A percentile compares a stretch with the other conserved stretches of the same genome.
Evolutionary conservation across 768 basidiomycete species (phyloP).

Genomic region (Leucosporidium creatinivorum): DNA sequence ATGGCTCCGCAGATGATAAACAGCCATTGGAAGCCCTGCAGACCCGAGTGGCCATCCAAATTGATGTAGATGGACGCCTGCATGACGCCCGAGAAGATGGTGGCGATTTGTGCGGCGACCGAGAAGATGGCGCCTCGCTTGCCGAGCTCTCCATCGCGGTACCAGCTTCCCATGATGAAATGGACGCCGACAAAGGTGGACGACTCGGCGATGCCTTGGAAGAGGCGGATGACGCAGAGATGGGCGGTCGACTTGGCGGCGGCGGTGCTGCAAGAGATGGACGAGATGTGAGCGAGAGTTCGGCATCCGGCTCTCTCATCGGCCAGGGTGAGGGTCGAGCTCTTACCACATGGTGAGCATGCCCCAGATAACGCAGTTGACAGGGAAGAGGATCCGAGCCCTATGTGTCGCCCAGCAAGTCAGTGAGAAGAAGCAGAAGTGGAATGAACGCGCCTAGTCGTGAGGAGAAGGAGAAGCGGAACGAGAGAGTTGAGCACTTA

Average conservation of each 20-base stretch:
- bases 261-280: constrained; percentile 48
- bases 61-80: constrained; percentile 58
- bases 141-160: constrained; percentile 55
- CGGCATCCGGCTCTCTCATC: neutral
- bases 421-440: too few relatives aligned
- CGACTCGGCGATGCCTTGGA: constrained; percentile 65
- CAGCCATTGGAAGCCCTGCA: constrained; percentile 23
- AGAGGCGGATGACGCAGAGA: constrained; percentile 61
- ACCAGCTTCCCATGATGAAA: constrained; percentile 16
- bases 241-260: constrained; percentile 32
- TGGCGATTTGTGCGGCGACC: constrained; percentile 56
- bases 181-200: constrained; percentile 66
- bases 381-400: constrained; percentile 59
- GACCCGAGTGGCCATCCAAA: constrained; percentile 20
- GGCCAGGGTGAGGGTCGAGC: neutral
- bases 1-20: constrained; percentile 67
- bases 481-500: constrained; percentile 26
- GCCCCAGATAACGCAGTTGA: neutral
- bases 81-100: constrained; percentile 46
- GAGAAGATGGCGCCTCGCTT: constrained; percentile 68
- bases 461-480: too few relatives aligned
- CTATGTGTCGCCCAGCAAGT: too few relatives aligned
- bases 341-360: constrained; percentile 1
- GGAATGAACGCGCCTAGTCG: too few relatives aligned
- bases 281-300: constrained; percentile 59